Percentiles rank a stretch among this genome's conserved stretches.
Conservation (phyloP, 495 filamentous ascomycete species). For the Tuber borchii region DNA sequence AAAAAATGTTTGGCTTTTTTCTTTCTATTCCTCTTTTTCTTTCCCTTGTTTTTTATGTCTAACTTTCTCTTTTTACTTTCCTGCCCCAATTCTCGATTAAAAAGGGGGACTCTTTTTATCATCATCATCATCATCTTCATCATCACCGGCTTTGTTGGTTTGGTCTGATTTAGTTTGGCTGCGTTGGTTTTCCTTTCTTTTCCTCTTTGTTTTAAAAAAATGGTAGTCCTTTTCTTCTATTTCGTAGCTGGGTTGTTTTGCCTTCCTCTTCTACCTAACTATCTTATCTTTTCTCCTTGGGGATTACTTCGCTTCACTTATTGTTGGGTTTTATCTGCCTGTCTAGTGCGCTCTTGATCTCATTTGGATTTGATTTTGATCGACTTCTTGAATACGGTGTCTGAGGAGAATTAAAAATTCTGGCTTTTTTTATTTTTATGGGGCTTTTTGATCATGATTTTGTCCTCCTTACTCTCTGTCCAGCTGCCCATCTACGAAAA, state of each 20-base stretch:
- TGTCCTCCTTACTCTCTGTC: no score
- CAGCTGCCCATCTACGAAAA: no score
- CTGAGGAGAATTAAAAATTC: conserved; percentile 7
- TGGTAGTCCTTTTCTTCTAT: conserved; percentile 8
- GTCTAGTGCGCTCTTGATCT: not conserved
- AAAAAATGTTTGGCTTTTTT: conserved; percentile 39
- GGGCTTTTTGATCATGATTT: not conserved
- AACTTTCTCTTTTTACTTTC: not conserved
- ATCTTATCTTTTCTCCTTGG: not conserved
- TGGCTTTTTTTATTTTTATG: not conserved
- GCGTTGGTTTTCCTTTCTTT: conserved; percentile 5
- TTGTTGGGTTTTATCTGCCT: not conserved
- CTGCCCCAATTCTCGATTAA: not conserved
- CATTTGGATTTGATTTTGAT: conserved; percentile 1
- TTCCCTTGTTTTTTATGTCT: conserved; percentile 19
- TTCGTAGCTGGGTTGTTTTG: conserved; percentile 9
- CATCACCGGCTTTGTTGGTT: conserved; percentile 7
- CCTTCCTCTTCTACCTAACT: not conserved
- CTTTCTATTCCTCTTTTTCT: conserved; percentile 29
- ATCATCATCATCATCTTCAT: not conserved
- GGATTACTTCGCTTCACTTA: not conserved
- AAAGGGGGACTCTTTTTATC: not conserved
- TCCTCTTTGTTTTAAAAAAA: not conserved
- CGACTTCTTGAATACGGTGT: not conserved
- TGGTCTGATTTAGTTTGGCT: conserved; percentile 6